Base-by-base conservation (phyloP, 106 monocot genomes). In the Dendrobium nobile region DNA sequence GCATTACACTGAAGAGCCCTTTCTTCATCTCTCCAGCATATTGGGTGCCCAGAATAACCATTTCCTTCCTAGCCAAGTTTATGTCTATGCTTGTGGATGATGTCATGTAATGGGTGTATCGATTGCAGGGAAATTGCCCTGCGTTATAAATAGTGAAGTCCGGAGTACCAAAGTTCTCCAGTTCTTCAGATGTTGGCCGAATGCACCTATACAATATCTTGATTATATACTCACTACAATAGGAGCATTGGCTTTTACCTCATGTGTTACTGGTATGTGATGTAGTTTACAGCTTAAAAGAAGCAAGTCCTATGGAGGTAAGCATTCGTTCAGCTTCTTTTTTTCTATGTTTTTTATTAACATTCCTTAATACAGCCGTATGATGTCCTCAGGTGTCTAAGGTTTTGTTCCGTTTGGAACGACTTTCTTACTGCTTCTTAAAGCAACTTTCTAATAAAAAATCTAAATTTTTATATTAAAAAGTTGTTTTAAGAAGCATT, bases 11-110 rank as follows among this genome's bases (percentile, higher is more conserved):
- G 85, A 96, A 96, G 56, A 96, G 88, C 74, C 96, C 96, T 87
- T 96, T 96, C 96, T 96, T 96, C 96, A 96, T 96, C 96, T 96
- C 96, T 75, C 96, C 96, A 7, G 96, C 96, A 80, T 96, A 96
- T 74, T 93, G 93, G 15, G 93, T 93, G 70, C 96, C 96, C 33
- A 96, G 91, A 78, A 96, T 96, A 75, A 96, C 96, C 96, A 96
- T 96, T 88, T 96, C 96, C 83, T 86, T 93, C 88, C 96, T 93
- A 59, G 84, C 81, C 40, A 93, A 89, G 84, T 96, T 93, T 80
- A 96, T 84, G 81, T 93, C 96, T 80, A 99, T 84, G 85, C 98
- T 99, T 56, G 93, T 95, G 19, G 98, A 99, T 22, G 98, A 93
- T 27, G 98, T 99, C 98, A 99, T 99, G 84, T 99, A 99, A 80